Percentiles rank a stretch among this genome's conserved stretches.
Conservation (phyloP, 2,329 filamentous ascomycete genomes). For the Trichoderma koningii region DNA sequence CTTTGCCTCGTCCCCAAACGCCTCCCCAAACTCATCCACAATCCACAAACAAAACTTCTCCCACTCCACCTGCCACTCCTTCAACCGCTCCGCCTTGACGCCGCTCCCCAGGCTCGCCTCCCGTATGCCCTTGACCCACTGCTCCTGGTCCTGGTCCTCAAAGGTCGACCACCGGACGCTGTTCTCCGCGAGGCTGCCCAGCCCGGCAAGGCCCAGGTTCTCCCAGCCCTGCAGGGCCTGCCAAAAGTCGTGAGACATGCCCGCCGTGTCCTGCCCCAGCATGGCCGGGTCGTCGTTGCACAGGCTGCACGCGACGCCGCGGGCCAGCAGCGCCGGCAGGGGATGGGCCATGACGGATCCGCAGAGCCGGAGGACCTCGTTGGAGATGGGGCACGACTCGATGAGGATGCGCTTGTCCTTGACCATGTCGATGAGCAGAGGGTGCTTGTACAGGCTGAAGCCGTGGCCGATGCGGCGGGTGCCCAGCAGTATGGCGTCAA, state of each 20-base stretch:
- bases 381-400: conserved; percentile 88
- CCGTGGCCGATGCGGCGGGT: conserved; percentile 88
- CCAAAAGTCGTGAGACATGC: conserved; percentile 93
- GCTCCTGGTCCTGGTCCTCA: conserved; percentile 71
- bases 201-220: conserved; percentile 82
- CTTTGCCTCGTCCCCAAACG: conserved; percentile 53
- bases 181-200: conserved; percentile 88
- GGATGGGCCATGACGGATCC: conserved; percentile 76
- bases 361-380: conserved; percentile 81
- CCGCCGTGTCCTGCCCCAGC: conserved; percentile 77
- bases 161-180: conserved; percentile 88
- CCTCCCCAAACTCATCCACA: conserved; percentile 70
- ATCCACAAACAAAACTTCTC: conserved; percentile 92
- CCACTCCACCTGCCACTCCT: conserved; percentile 79
- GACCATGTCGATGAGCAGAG: conserved; percentile 82
- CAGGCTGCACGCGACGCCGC: conserved; percentile 80
- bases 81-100: conserved; percentile 69
- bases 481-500: conserved; percentile 83
- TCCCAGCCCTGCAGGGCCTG: conserved; percentile 89
- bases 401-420: conserved; percentile 85
- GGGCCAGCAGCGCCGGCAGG: conserved; percentile 78
- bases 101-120: conserved; percentile 72
- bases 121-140: conserved; percentile 73
- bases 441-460: conserved; percentile 88
- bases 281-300: conserved; percentile 92